Base-by-base conservation (phyloP, 2,329 filamentous ascomycete species). In the Erysiphe neolycopersici region DNA sequence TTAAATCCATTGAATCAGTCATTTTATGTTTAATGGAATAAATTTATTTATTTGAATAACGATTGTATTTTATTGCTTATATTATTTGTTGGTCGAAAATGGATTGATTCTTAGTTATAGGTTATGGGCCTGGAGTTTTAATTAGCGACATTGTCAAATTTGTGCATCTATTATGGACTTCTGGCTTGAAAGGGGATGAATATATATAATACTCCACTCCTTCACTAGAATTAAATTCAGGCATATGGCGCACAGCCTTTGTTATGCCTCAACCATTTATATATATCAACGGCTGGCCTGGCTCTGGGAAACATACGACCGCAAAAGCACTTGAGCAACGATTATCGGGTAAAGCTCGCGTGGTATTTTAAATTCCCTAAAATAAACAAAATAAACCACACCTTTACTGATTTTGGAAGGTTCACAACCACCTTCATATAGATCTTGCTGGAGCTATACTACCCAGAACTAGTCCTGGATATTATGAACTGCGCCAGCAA, bases 351-450 rank as follows among this genome's bases (percentile, higher is more conserved):
- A 41, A 41, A 32, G 39, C 39, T 41, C 39, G 39, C n/a, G 41
- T 43, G 41, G 41, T 43, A 35, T 18, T 30, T 31, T 29, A 11
- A 26, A 18, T 10, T 17, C 8, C 31, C 13, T n/a, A 14, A 22
- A 16, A 22, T 10, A 31, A 13, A 37, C n/a, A 16, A 13, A 22
- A 17, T 13, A 36, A 14, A 43, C 2, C 3, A 17, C 19, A 22
- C 16, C 19, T 14, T 12, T 19, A 13, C n/a, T 35, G 13, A 17
- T 8, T 17, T 18, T 36, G 39, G 42, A 31, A 45, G 40, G 38
- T 47, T 32, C 42, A 46, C 41, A 45, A 43, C 29, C 41, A 45
- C 29, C 44, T 38, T 9, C 44, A 43, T 18, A 45, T 45, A 17
- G 44, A 44, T 33, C 43, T 41, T 12, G 43, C 43, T 4, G 43